Conservation (phyloP, 805 yeast genomes). For the Zygosaccharomyces bisporus region DNA sequence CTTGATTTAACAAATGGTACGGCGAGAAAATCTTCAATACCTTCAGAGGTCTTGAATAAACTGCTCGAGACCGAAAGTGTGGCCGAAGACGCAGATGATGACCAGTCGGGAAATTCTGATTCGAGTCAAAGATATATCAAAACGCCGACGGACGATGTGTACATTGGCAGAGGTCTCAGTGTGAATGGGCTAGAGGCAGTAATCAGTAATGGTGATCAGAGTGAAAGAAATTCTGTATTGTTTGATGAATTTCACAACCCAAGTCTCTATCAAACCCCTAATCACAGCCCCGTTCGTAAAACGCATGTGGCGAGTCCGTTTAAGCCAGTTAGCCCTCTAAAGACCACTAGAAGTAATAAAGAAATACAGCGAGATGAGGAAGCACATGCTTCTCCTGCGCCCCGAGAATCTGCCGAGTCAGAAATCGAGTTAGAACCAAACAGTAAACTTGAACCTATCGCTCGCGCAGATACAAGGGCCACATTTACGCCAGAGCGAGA, state of each 20-base stretch:
- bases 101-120: conserved; percentile 1
- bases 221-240: conserved; percentile 9
- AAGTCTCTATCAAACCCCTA: conserved; percentile 6
- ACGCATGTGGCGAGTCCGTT: conserved; percentile 32
- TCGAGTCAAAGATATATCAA: conserved; percentile 15
- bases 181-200: conserved; percentile 22
- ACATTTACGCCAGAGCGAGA: not conserved
- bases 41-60: conserved; percentile 16
- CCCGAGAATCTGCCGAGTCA: not conserved
- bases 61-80: conserved; percentile 10
- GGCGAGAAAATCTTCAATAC: conserved; percentile 8
- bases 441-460: not conserved
- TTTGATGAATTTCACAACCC: conserved; percentile 4
- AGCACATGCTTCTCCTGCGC: not conserved
- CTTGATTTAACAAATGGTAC: conserved; percentile 9
- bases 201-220: conserved; percentile 14
- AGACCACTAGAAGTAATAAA: not conserved
- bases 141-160: conserved; percentile 23
- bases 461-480: not conserved
- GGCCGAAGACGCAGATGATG: not conserved
- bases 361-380: not conserved
- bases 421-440: not conserved
- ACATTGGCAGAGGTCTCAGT: conserved; percentile 23
- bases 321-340: conserved; percentile 21
- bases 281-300: conserved; percentile 14